Evolutionary conservation across 192 early-diverging fungal genomes (phyloP).

Genomic region (Piromyces finnis): DNA sequence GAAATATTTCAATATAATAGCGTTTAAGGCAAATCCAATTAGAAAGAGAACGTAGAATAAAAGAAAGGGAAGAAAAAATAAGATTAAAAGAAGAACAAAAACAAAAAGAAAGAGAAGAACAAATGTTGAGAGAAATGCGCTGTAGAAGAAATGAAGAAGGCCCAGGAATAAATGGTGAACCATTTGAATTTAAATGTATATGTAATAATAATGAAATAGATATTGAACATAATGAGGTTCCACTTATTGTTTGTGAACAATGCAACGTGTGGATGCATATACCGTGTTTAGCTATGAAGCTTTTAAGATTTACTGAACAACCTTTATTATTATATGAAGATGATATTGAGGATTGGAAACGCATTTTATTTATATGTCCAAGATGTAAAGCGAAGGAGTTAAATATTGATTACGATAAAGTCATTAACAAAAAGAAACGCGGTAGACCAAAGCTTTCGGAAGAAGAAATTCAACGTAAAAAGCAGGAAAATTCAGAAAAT

Average conservation of each 20-base stretch:
- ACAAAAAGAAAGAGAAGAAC: slow-evolving; percentile 8
- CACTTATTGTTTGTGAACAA: slow-evolving; percentile 49
- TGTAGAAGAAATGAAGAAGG: neutral
- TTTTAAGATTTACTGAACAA: neutral
- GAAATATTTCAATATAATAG: no score
- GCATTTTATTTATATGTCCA: slow-evolving; percentile 24
- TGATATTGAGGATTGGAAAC: slow-evolving; percentile 17
- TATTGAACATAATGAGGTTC: slow-evolving; percentile 33
- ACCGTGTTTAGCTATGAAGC: slow-evolving; percentile 21
- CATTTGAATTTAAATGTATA: slow-evolving; percentile 22
- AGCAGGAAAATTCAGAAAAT: neutral
- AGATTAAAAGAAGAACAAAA: slow-evolving; percentile 1
- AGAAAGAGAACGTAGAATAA: slow-evolving; percentile 13
- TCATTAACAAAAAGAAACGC: neutral
- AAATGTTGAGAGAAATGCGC: neutral
- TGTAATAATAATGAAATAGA: slow-evolving; percentile 24
- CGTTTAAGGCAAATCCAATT: slow-evolving; percentile 6
- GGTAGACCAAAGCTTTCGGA: neutral
- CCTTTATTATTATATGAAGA: neutral
- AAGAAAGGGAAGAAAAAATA: slow-evolving; percentile 2
- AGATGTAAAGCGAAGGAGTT: slow-evolving; percentile 9
- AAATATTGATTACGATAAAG: neutral
- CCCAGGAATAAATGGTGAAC: neutral
- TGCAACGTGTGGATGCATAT: slow-evolving; percentile 61
- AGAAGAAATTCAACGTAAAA: neutral